Conservation (phyloP, 352 stramenopile genomes). For the Globisporangium sylvaticum region DNA sequence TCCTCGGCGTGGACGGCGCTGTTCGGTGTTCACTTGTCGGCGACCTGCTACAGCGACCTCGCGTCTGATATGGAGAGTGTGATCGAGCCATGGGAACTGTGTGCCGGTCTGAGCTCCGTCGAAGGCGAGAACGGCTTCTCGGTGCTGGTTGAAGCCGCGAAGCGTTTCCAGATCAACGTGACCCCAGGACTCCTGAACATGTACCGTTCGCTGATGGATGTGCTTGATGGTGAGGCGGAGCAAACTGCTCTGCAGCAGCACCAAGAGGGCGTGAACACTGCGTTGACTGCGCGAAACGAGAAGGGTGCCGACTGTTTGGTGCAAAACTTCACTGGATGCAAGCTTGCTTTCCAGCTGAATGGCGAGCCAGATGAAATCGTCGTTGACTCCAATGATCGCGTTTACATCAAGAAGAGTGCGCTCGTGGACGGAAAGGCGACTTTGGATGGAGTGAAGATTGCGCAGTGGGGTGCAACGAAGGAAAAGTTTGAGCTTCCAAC, state of each 20-base stretch:
- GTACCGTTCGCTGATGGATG: conserved; percentile 74
- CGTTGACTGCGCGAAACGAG: conserved; percentile 30
- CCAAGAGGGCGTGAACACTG: conserved; percentile 50
- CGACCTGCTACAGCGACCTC: conserved; percentile 69
- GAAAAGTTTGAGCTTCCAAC: conserved; percentile 34
- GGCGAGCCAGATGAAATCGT: conserved; percentile 30
- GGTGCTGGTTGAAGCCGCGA: conserved; percentile 56
- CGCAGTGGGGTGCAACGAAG: conserved; percentile 50
- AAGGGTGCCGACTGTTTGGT: conserved; percentile 54
- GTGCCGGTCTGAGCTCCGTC: conserved; percentile 45
- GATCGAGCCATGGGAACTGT: conserved; percentile 68
- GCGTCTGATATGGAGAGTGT: conserved; percentile 68
- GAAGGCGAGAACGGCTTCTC: conserved; percentile 61
- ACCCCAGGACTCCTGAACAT: conserved; percentile 69
- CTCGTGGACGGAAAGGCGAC: conserved; percentile 30
- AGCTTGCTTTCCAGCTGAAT: conserved; percentile 46
- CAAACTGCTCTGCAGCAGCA: conserved; percentile 59
- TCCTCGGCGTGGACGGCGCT: conserved; percentile 56
- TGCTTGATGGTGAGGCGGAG: conserved; percentile 60
- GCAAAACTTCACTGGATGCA: conserved; percentile 70
- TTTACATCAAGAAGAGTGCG: conserved; percentile 29
- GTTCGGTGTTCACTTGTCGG: conserved; percentile 62
- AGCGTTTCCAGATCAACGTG: conserved; percentile 76
- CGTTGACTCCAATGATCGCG: conserved; percentile 43
- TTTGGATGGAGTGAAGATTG: conserved; percentile 51